phyloP scores from a whole-genome alignment of 257 asterid species.

The Penstemon eatonii region DNA sequence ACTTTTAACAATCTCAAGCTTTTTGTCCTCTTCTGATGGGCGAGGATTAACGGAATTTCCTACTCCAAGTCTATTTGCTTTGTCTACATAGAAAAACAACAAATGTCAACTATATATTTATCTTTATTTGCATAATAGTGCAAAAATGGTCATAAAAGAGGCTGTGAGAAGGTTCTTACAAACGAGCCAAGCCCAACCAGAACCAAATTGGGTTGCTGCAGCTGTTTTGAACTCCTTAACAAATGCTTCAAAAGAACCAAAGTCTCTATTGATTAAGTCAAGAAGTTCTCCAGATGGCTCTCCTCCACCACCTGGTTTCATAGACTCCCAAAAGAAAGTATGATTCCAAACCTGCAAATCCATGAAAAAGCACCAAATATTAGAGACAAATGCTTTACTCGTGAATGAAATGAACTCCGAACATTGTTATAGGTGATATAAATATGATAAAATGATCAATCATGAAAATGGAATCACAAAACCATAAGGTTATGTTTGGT shows the following conservation, averaged over 20 bases:
- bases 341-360: conserved; percentile 81
- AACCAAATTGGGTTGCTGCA: conserved; percentile 90
- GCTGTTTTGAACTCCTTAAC: conserved; percentile 76
- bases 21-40: conserved; percentile 82
- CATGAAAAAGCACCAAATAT: not conserved
- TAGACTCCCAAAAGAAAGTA: conserved; percentile 93
- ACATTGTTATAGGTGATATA: not conserved
- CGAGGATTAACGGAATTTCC: conserved; percentile 80
- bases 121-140: not conserved
- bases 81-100: conserved; percentile 44
- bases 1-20: conserved; percentile 83
- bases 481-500: not conserved
- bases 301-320: conserved; percentile 96
- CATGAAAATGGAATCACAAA: not conserved
- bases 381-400: not conserved
- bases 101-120: not conserved
- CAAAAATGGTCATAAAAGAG: not conserved
- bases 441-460: conserved; percentile 9
- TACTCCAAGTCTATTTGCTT: conserved; percentile 78
- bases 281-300: conserved; percentile 73
- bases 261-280: conserved; percentile 74
- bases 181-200: conserved; percentile 99
- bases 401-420: not conserved
- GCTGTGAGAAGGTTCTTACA: conserved; percentile 48
- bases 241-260: conserved; percentile 83